A percentile compares a stretch with the other conserved stretches of the same genome.
phyloP scores from a whole-genome alignment of 192 early-diverging fungal species.

The Umbelopsis sp. region DNA sequence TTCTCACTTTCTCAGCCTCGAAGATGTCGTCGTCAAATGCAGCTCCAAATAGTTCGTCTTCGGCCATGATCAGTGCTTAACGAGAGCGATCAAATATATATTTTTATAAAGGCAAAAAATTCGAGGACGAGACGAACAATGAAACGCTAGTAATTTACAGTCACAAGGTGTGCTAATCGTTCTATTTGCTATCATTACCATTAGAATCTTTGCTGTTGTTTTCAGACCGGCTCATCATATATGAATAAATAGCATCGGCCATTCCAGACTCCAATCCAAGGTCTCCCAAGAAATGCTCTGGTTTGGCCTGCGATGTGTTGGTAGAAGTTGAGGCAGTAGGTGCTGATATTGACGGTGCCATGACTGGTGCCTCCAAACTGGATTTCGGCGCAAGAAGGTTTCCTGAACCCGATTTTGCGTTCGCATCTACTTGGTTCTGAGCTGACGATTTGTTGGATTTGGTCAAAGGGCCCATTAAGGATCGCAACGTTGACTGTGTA shows the following conservation, averaged over 20 bases:
- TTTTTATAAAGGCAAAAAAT: neutral
- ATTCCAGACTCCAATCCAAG: slow-evolving; percentile 37
- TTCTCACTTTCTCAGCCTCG: slow-evolving; percentile 12
- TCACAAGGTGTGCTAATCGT: neutral
- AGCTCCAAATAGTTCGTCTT: slow-evolving; percentile 7
- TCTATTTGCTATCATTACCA: slow-evolving; percentile 2
- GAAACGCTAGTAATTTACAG: neutral
- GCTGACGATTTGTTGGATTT: slow-evolving; percentile 4
- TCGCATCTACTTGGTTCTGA: slow-evolving; percentile 2
- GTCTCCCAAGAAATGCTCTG: slow-evolving; percentile 28
- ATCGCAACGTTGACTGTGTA: neutral
- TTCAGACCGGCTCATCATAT: slow-evolving; percentile 25
- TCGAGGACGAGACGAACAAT: neutral
- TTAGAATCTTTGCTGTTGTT: slow-evolving; percentile 20
- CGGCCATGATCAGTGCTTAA: neutral
- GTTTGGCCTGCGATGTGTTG: neutral
- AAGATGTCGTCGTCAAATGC: slow-evolving; percentile 18
- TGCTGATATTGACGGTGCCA: slow-evolving; percentile 37
- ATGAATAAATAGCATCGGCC: slow-evolving; percentile 38
- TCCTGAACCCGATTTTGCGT: slow-evolving; percentile 22
- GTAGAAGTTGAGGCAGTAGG: slow-evolving; percentile 27
- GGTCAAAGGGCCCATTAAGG: neutral
- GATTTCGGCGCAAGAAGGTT: slow-evolving; percentile 31
- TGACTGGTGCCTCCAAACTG: slow-evolving; percentile 33
- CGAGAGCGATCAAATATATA: too few species aligned